phyloP scores from a whole-genome alignment of 1,284 basidiomycete species.

The Peniophora sp. region DNA sequence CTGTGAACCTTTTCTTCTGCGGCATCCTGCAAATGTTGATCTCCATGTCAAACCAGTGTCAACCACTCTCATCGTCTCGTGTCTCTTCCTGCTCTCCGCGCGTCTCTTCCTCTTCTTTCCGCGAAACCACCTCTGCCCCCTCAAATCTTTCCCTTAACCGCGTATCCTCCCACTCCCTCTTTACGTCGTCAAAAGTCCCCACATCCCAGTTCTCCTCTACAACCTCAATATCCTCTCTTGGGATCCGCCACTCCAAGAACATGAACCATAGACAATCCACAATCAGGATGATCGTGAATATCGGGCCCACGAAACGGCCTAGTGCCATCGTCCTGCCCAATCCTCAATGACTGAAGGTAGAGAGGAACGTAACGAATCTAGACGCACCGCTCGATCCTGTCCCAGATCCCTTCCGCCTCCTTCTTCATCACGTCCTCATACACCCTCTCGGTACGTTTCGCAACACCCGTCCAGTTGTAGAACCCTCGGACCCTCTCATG shows the following conservation, averaged over 20 bases:
- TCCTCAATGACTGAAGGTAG: background rate
- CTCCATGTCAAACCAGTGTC: too few relatives aligned
- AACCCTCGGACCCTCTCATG: conserved; percentile 75
- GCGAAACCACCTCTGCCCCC: background rate
- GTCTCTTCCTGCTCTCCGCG: too few relatives aligned
- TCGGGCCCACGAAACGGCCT: conserved; percentile 68
- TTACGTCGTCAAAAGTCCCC: background rate
- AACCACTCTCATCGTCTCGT: too few relatives aligned
- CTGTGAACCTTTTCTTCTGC: too few relatives aligned
- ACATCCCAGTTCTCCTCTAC: conserved; percentile 27
- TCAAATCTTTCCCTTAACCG: background rate
- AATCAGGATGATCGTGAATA: conserved; percentile 72
- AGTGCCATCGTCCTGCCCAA: conserved; percentile 54
- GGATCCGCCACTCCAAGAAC: conserved; percentile 72
- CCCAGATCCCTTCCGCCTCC: conserved; percentile 56
- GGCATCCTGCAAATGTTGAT: too few relatives aligned
- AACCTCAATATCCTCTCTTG: conserved; percentile 61
- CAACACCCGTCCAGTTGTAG: conserved; percentile 86
- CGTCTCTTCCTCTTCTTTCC: too few relatives aligned
- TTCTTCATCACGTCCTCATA: conserved; percentile 65
- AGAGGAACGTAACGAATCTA: background rate
- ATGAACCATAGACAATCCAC: conserved; percentile 77
- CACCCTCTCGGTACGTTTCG: conserved; percentile 76
- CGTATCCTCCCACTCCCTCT: background rate
- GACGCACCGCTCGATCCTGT: conserved; percentile 60